A percentile compares a stretch with the other conserved stretches of the same genome.
Conservation (phyloP, 805 yeast species). For the Metschnikowia anglica region DNA sequence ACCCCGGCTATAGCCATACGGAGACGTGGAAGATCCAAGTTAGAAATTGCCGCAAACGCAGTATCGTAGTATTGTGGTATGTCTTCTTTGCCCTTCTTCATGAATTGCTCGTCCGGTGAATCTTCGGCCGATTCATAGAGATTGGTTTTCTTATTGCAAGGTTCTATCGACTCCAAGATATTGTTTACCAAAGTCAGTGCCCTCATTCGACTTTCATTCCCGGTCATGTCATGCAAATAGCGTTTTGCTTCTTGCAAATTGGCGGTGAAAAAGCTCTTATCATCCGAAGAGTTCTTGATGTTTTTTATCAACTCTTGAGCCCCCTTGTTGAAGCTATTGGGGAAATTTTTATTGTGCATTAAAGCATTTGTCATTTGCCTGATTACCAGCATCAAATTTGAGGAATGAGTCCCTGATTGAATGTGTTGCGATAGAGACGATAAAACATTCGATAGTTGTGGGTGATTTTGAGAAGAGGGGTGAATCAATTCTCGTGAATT, state of each 20-base stretch:
- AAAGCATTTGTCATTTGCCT: conserved; percentile 40
- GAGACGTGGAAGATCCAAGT: conserved; percentile 23
- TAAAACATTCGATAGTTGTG: conserved; percentile 36
- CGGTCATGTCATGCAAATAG: conserved; percentile 24
- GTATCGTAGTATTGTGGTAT: conserved; percentile 18
- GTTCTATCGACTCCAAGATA: conserved; percentile 18
- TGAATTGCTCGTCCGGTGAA: not conserved
- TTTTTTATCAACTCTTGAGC: conserved; percentile 15
- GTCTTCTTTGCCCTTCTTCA: not conserved
- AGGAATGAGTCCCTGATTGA: conserved; percentile 21
- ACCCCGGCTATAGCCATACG: conserved; percentile 20
- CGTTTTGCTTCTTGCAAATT: conserved; percentile 34
- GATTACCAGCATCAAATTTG: conserved; percentile 36
- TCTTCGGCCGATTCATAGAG: conserved; percentile 10
- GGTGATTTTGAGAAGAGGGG: conserved; percentile 18
- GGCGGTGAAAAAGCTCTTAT: conserved; percentile 26
- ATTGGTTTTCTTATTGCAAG: not conserved
- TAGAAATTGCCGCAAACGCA: conserved; percentile 27
- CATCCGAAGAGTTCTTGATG: conserved; percentile 22
- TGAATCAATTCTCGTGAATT: conserved; percentile 2
- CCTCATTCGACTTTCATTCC: conserved; percentile 16
- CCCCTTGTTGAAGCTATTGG: conserved; percentile 14
- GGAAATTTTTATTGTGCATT: conserved; percentile 16
- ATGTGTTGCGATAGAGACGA: conserved; percentile 34
- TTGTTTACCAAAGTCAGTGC: conserved; percentile 28